Conservation (phyloP, 768 basidiomycete species). For the Russula emetica region DNA sequence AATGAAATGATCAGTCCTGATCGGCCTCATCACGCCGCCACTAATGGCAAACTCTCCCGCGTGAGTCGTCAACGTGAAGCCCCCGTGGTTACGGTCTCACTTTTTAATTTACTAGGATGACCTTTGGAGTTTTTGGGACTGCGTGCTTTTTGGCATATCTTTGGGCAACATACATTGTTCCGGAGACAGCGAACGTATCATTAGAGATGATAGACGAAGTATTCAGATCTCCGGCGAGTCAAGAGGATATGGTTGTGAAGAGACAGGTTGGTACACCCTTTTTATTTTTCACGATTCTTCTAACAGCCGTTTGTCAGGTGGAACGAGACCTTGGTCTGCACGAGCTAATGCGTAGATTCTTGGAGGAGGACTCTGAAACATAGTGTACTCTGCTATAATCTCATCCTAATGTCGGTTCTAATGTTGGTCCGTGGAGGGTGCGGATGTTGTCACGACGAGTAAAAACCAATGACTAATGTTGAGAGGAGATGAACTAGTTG, state of each 20-base stretch:
- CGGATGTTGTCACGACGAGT: not conserved
- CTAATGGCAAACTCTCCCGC: conserved; percentile 57
- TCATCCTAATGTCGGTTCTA: not conserved
- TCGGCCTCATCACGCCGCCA: conserved; percentile 69
- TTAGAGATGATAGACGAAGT: conserved; percentile 72
- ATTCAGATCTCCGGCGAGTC: conserved; percentile 56
- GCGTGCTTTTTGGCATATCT: conserved; percentile 65
- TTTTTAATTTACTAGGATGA: conserved; percentile 41
- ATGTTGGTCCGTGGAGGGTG: not conserved
- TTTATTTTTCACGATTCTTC: not conserved
- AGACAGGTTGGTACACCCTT: conserved; percentile 42
- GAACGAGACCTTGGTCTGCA: conserved; percentile 53
- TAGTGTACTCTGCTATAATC: not conserved
- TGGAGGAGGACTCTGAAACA: not conserved
- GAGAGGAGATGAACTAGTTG: not conserved
- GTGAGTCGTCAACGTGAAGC: conserved; percentile 35
- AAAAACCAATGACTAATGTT: not conserved
- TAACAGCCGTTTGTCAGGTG: conserved; percentile 40
- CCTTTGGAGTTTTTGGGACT: conserved; percentile 62
- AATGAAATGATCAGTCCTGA: conserved; percentile 48
- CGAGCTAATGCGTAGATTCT: conserved; percentile 41
- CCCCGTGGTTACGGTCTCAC: not conserved
- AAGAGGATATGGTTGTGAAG: conserved; percentile 49
- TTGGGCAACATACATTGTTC: conserved; percentile 66
- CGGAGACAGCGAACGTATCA: conserved; percentile 73